These are phyloP conservation scores for Metschnikowia orientalis DNA, from an alignment of 805 yeast species.

Conservation along the genomic window DNA sequence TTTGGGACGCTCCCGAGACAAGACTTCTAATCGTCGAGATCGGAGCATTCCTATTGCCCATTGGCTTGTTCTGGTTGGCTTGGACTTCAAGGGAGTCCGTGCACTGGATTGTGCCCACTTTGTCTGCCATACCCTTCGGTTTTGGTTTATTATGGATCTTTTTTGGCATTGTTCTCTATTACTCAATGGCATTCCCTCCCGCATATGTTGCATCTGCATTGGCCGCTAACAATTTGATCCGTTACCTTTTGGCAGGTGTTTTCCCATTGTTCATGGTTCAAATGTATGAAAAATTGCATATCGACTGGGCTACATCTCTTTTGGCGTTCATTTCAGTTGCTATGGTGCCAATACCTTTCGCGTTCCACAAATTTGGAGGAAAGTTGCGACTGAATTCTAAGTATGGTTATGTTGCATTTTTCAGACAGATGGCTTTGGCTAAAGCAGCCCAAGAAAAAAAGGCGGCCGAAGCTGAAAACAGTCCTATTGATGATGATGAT, in stretches of 20 bases:
- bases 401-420: constrained; percentile 53
- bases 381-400: constrained; percentile 50
- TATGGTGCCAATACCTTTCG: constrained; percentile 72
- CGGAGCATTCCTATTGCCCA: constrained; percentile 64
- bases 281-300: constrained; percentile 67
- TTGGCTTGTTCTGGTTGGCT: constrained; percentile 74
- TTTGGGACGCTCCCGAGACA: constrained; percentile 57
- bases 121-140: constrained; percentile 77
- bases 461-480: neutral
- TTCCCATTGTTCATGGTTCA: constrained; percentile 85
- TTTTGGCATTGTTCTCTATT: constrained; percentile 64
- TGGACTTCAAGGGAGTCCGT: constrained; percentile 62
- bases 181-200: constrained; percentile 70
- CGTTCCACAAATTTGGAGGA: constrained; percentile 58
- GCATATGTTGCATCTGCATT: constrained; percentile 77
- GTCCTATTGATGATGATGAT: no score
- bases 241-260: constrained; percentile 72
- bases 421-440: constrained; percentile 21
- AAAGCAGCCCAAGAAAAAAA: constrained; percentile 8
- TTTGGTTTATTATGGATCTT: constrained; percentile 69
- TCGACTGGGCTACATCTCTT: constrained; percentile 76
- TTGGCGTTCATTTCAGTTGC: constrained; percentile 64
- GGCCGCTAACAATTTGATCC: constrained; percentile 79
- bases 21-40: constrained; percentile 57
- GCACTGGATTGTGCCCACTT: constrained; percentile 74